These are phyloP conservation scores for Atractiella rhizophila DNA, from an alignment of 768 basidiomycete species.

Conservation along the genomic window DNA sequence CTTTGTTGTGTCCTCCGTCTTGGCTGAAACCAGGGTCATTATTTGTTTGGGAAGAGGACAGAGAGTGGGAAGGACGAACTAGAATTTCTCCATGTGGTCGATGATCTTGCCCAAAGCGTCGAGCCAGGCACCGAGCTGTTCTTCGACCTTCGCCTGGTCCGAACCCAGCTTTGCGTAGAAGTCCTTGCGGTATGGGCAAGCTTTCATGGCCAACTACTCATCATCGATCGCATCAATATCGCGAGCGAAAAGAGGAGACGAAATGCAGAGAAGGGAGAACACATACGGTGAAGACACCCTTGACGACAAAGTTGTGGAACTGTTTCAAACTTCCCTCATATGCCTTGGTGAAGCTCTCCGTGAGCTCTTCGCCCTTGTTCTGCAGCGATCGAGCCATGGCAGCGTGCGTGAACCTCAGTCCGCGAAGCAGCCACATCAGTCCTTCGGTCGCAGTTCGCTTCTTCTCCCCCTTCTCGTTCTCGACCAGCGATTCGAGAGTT, in stretches of 20 bases:
- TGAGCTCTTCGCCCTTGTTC: slow-evolving; percentile 41
- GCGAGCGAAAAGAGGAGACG: neutral
- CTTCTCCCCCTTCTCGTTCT: slow-evolving; percentile 61
- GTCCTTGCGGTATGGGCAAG: slow-evolving; percentile 35
- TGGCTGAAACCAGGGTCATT: no score
- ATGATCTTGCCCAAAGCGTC: slow-evolving; percentile 31
- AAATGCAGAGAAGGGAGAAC: neutral
- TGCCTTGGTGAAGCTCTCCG: slow-evolving; percentile 45
- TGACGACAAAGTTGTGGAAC: slow-evolving; percentile 53
- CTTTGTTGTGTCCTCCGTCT: slow-evolving; percentile 25
- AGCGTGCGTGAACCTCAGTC: slow-evolving; percentile 64
- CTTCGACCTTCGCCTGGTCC: slow-evolving; percentile 27
- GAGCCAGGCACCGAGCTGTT: slow-evolving; percentile 32
- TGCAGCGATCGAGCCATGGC: slow-evolving; percentile 47
- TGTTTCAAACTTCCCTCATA: slow-evolving; percentile 63
- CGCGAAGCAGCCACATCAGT: slow-evolving; percentile 68
- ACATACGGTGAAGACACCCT: slow-evolving; percentile 33
- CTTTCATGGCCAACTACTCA: slow-evolving; percentile 37
- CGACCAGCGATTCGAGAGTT: slow-evolving; percentile 62
- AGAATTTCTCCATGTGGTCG: slow-evolving; percentile 28
- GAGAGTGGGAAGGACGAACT: no score
- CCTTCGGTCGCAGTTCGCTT: slow-evolving; percentile 72
- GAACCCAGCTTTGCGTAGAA: slow-evolving; percentile 35
- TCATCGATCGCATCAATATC: neutral
- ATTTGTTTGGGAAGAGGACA: no score